phyloP scores from a whole-genome alignment of 805 yeast genomes.

The Lipomyces yamadae region DNA sequence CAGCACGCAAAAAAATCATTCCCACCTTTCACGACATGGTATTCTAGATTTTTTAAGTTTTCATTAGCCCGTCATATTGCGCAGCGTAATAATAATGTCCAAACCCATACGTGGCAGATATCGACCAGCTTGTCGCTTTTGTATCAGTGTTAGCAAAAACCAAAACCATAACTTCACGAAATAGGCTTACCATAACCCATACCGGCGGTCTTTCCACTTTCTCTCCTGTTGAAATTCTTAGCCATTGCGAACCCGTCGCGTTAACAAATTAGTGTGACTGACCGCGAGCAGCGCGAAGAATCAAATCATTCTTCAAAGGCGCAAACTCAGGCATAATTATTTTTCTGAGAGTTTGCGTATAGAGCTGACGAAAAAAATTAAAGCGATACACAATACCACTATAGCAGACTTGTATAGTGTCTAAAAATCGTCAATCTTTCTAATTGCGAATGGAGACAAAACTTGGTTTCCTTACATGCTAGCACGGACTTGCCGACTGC shows the following conservation, averaged over 20 bases:
- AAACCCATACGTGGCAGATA: constrained; percentile 54
- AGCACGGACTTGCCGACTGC: not conserved
- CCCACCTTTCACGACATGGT: constrained; percentile 82
- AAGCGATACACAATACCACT: not conserved
- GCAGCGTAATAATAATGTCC: not conserved
- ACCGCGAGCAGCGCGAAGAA: constrained; percentile 88
- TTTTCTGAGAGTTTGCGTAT: not conserved
- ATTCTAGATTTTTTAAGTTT: constrained; percentile 71
- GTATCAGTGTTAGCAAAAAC: constrained; percentile 17
- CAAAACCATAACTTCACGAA: not conserved
- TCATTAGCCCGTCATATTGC: constrained; percentile 41
- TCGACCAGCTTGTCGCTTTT: constrained; percentile 90
- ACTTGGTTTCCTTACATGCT: not conserved
- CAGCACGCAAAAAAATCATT: constrained; percentile 95
- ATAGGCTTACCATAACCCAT: constrained; percentile 81
- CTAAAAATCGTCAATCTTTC: too few relatives aligned
- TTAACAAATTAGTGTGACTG: constrained; percentile 6
- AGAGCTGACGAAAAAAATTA: not conserved
- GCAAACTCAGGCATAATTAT: constrained; percentile 57
- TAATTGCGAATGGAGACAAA: not conserved
- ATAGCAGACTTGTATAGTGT: too few relatives aligned
- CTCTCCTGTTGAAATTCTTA: constrained; percentile 52
- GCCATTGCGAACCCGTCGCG: not conserved
- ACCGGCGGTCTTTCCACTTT: constrained; percentile 95
- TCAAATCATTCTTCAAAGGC: constrained; percentile 82